Evolutionary conservation across 306 rosid species (phyloP), one percentile per base, ranked within the genome.

Genomic region (Prinsepia uniflora): DNA sequence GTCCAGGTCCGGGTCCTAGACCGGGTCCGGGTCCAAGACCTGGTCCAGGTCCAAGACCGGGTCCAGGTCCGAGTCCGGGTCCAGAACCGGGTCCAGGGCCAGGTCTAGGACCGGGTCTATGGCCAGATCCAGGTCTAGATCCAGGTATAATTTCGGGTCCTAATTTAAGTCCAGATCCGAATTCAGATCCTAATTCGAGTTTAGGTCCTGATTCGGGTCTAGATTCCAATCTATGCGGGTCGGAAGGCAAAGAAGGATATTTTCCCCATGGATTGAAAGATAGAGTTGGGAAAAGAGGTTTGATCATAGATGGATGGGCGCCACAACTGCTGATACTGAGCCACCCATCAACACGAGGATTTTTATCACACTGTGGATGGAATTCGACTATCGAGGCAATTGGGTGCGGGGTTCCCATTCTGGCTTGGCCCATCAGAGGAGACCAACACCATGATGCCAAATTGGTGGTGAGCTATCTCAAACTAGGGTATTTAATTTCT

Each of bases 291-390:
- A 20, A 60, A 0, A 80, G 84, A 36, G 94, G 91, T 17, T n/a
- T 90, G 86, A 81, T 90, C 46, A 86, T 88, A 77, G 36, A 65
- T 0, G 96, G 94, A 0, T 88, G 94, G 94, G 96, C 94, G 3
- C 94, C 96, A 12, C 96, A 88, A 12, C 24, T 90, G 52, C 6
- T 90, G 78, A 90, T 90, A 47, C 84, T 90, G 70, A 90, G 90
- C 52, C 94, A 87, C 19, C 84, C 79, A 7, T 87, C 94, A 10
- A 90, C 90, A 1, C 94, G 92, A 50, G 94, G 92, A 18, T 90
- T 88, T 44, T 58, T 90, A 5, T 84, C 94, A 0, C 96, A 90
- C 0, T 88, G 92, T 43, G 94, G 92, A 4, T 90, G 94, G 96
- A 90, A 90, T 56, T 90, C 94, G 0, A 88, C 96, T 0, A 64